phyloP scores from a whole-genome alignment of 352 stramenopile species.

The Thalassiosira livingstoniorum region DNA sequence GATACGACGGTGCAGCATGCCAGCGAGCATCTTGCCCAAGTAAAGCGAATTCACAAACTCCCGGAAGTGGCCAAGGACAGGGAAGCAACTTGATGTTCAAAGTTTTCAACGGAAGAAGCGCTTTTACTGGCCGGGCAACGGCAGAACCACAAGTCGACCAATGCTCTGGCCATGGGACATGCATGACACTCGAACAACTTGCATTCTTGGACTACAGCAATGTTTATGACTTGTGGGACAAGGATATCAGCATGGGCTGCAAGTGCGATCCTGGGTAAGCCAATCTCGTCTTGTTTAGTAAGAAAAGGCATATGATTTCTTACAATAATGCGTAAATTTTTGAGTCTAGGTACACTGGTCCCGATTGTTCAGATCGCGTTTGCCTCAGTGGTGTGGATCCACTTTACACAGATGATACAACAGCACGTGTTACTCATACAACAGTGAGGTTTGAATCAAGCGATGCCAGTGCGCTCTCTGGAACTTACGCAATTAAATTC shows the following conservation, averaged over 20 bases:
- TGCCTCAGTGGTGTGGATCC: slow-evolving; percentile 79
- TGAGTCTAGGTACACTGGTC: slow-evolving; percentile 43
- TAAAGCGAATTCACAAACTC: slow-evolving; percentile 57
- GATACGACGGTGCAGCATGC: slow-evolving; percentile 90
- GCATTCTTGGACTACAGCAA: slow-evolving; percentile 58
- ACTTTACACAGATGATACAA: slow-evolving; percentile 68
- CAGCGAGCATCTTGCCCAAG: slow-evolving; percentile 73
- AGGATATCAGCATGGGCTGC: slow-evolving; percentile 87
- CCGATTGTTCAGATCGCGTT: slow-evolving; percentile 83
- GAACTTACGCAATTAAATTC: slow-evolving; percentile 68
- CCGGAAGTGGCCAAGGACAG: slow-evolving; percentile 35
- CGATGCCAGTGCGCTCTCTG: slow-evolving; percentile 44
- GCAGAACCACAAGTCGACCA: slow-evolving; percentile 37
- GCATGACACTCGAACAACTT: slow-evolving; percentile 64
- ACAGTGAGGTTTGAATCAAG: slow-evolving; percentile 59
- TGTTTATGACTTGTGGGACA: slow-evolving; percentile 85
- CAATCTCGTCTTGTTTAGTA: not conserved
- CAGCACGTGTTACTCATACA: slow-evolving; percentile 61
- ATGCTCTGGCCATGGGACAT: slow-evolving; percentile 73
- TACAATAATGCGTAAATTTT: slow-evolving; percentile 33
- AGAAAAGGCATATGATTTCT: not conserved
- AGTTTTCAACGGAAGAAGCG: slow-evolving; percentile 50
- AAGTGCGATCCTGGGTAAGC: slow-evolving; percentile 89
- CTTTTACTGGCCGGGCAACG: slow-evolving; percentile 41
- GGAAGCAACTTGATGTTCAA: slow-evolving; percentile 56